Percentiles rank a stretch among this genome's conserved stretches.
Evolutionary conservation across 371 early-diverging fungal genomes (phyloP).

Genomic region (Mortierella sp.): DNA sequence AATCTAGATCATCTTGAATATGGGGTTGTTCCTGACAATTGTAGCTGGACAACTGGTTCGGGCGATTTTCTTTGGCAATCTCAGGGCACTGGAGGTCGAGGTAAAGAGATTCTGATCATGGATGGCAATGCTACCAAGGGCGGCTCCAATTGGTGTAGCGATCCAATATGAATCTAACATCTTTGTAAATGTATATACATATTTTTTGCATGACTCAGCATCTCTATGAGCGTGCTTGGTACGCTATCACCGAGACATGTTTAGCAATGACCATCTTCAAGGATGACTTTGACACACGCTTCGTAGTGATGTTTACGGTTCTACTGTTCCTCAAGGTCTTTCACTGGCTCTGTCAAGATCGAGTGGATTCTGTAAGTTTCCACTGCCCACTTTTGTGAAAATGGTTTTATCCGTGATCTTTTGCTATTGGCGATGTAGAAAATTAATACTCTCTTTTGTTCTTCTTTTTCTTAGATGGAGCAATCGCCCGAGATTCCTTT

Average conservation of each 20-base stretch:
- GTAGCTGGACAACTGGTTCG: constrained; percentile 80
- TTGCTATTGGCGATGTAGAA: constrained; percentile 16
- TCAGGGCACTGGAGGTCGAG: constrained; percentile 93
- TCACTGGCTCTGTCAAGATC: constrained; percentile 95
- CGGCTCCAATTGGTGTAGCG: too few relatives aligned
- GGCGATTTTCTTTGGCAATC: constrained; percentile 88
- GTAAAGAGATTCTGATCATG: constrained; percentile 51
- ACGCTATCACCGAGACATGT: constrained; percentile 94
- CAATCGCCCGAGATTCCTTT: constrained; percentile 75
- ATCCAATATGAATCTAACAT: not conserved
- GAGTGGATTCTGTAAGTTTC: constrained; percentile 89
- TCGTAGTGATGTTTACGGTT: constrained; percentile 82
- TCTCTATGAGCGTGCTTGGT: constrained; percentile 95
- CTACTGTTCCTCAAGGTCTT: constrained; percentile 92
- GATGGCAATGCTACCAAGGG: too few relatives aligned
- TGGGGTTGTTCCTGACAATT: constrained; percentile 81
- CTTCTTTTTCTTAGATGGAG: constrained; percentile 75
- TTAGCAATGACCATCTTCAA: constrained; percentile 96
- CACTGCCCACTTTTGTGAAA: constrained; percentile 17
- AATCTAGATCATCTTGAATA: constrained; percentile 79
- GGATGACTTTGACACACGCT: constrained; percentile 91
- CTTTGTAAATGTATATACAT: not conserved
- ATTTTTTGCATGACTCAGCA: constrained; percentile 64
- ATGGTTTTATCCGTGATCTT: constrained; percentile 25
- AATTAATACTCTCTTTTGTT: too few relatives aligned